phyloP scores from a whole-genome alignment of 768 basidiomycete genomes.

The Mycena indigotica region DNA sequence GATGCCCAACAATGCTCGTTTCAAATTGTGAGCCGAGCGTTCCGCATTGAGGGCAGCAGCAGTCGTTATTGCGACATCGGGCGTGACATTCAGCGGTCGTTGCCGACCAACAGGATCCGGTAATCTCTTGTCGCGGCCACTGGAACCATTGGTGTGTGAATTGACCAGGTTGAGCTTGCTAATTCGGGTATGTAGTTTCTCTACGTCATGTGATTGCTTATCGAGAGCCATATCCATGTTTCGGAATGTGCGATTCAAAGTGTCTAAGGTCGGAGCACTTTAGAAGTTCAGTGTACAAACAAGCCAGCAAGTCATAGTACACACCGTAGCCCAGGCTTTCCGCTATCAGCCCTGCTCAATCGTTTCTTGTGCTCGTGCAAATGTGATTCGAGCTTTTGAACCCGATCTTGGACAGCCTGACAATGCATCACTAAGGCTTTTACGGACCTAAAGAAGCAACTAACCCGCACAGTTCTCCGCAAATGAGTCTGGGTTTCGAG shows the following conservation, averaged over 20 bases:
- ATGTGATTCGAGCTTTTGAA: slow-evolving; percentile 79
- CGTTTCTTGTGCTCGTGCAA: slow-evolving; percentile 71
- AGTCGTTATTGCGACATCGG: slow-evolving; percentile 70
- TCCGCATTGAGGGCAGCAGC: slow-evolving; percentile 85
- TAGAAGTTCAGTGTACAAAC: background rate
- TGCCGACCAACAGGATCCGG: slow-evolving; percentile 38
- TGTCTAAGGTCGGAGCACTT: slow-evolving; percentile 84
- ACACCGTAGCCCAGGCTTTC: slow-evolving; percentile 65
- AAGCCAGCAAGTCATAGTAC: slow-evolving; percentile 24
- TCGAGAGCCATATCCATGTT: slow-evolving; percentile 78
- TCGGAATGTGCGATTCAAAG: slow-evolving; percentile 79
- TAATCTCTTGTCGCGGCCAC: slow-evolving; percentile 44
- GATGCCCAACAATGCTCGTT: slow-evolving; percentile 61
- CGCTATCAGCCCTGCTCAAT: slow-evolving; percentile 60
- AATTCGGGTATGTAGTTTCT: slow-evolving; percentile 53
- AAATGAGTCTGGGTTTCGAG: slow-evolving; percentile 79
- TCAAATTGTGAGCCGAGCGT: slow-evolving; percentile 69
- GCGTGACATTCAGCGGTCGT: slow-evolving; percentile 51
- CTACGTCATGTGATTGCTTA: slow-evolving; percentile 60
- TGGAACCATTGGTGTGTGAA: slow-evolving; percentile 19
- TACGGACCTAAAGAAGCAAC: no score
- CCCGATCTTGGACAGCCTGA: slow-evolving; percentile 69
- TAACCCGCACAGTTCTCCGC: slow-evolving; percentile 69
- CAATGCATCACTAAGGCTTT: no score
- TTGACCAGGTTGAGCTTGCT: slow-evolving; percentile 47